These are phyloP conservation scores for Mycena venus DNA, from an alignment of 768 basidiomycete species.

Conservation along the genomic window DNA sequence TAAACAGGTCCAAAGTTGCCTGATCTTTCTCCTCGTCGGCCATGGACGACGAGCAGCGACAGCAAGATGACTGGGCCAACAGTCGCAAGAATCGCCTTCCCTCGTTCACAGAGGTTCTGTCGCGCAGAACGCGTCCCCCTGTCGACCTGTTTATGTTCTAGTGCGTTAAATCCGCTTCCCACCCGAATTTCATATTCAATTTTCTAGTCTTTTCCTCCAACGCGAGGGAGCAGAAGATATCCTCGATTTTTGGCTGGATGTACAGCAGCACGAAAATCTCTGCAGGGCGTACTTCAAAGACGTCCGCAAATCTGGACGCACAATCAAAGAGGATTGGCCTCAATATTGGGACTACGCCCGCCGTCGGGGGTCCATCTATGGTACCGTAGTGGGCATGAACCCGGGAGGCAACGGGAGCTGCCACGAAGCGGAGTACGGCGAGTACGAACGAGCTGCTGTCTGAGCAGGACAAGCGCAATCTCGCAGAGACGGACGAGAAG, in stretches of 20 bases:
- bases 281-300: conserved; percentile 99
- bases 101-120: conserved; percentile 93
- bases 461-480: conserved; percentile 79
- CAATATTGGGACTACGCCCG: conserved; percentile 97
- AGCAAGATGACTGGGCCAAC: conserved; percentile 81
- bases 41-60: conserved; percentile 71
- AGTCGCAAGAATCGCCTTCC: conserved; percentile 83
- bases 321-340: conserved; percentile 98
- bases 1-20: neutral
- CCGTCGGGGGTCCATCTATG: conserved; percentile 92
- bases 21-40: conserved; percentile 19
- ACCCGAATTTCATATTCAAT: conserved; percentile 22
- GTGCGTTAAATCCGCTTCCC: conserved; percentile 64
- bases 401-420: conserved; percentile 58
- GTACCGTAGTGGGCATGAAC: conserved; percentile 85
- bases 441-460: conserved; percentile 81
- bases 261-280: conserved; percentile 98
- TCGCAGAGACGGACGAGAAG: conserved; percentile 65
- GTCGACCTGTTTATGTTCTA: conserved; percentile 99
- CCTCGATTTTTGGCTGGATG: conserved; percentile 98
- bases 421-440: conserved; percentile 82
- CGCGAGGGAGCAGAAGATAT: conserved; percentile 97
- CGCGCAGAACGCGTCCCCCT: conserved; percentile 90
- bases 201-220: conserved; percentile 89
- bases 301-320: conserved; percentile 92